phyloP scores from a whole-genome alignment of 495 filamentous ascomycete species.

The Penicillium maclennaniae region DNA sequence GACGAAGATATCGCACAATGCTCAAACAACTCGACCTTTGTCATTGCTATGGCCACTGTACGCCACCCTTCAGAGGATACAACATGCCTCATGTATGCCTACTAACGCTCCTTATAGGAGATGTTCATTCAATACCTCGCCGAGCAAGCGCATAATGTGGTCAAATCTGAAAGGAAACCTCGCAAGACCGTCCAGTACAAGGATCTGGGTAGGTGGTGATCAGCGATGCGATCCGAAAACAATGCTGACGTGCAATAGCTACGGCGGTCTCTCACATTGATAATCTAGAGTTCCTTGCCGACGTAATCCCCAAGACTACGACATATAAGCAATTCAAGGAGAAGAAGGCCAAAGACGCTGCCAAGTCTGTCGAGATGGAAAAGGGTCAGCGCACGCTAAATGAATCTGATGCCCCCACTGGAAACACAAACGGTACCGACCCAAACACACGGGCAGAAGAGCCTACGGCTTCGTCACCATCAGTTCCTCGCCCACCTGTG shows the following conservation, averaged over 20 bases:
- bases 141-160: constrained; percentile 79
- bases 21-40: constrained; percentile 92
- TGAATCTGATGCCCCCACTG: constrained; percentile 22
- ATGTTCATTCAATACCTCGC: constrained; percentile 94
- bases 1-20: constrained; percentile 82
- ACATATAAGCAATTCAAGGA: constrained; percentile 77
- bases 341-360: constrained; percentile 48
- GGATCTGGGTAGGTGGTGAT: constrained; percentile 64
- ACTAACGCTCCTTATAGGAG: constrained; percentile 53
- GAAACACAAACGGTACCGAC: constrained; percentile 33
- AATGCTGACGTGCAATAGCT: constrained; percentile 44
- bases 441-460: constrained; percentile 9
- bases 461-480: constrained; percentile 20
- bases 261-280: constrained; percentile 84
- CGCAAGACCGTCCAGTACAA: constrained; percentile 94
- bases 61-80: constrained; percentile 10
- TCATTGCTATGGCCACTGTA: constrained; percentile 86
- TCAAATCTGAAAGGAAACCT: constrained; percentile 85
- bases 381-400: constrained; percentile 54
- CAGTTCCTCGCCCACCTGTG: constrained; percentile 28
- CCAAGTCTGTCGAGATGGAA: constrained; percentile 42
- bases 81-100: neutral
- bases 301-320: constrained; percentile 82
- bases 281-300: constrained; percentile 91
- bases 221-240: neutral